Evolutionary conservation across 2,329 filamentous ascomycete species (phyloP).

Genomic region (Aureobasidium vineae): DNA sequence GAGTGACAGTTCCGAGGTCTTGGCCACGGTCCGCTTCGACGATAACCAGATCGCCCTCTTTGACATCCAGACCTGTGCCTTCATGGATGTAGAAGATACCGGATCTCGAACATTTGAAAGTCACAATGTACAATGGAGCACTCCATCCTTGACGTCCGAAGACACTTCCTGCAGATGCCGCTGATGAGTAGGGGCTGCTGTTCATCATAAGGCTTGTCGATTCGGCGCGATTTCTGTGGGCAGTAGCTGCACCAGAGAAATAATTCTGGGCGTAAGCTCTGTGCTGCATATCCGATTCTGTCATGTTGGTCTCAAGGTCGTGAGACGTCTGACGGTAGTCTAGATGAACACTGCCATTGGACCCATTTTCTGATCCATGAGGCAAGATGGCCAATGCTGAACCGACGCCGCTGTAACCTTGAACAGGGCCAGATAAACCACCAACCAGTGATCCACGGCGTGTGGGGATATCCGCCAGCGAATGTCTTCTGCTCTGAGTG

Average conservation of each 20-base stretch:
- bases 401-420: background rate
- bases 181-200: slow-evolving; percentile 29
- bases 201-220: slow-evolving; percentile 32
- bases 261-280: slow-evolving; percentile 29
- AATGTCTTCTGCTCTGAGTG: slow-evolving; percentile 74
- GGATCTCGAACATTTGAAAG: slow-evolving; percentile 93
- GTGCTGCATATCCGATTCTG: slow-evolving; percentile 27
- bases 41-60: slow-evolving; percentile 90
- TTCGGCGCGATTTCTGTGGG: slow-evolving; percentile 28
- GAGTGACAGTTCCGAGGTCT: slow-evolving; percentile 88
- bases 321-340: slow-evolving; percentile 2
- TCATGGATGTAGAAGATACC: slow-evolving; percentile 98
- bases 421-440: background rate
- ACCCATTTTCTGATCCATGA: slow-evolving; percentile 1
- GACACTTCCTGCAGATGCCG: slow-evolving; percentile 27
- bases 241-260: slow-evolving; percentile 29
- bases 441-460: slow-evolving; percentile 39
- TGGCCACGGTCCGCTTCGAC: slow-evolving; percentile 96
- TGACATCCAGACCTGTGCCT: slow-evolving; percentile 86
- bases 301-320: slow-evolving; percentile 19
- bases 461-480: slow-evolving; percentile 58
- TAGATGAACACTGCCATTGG: slow-evolving; percentile 3
- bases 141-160: slow-evolving; percentile 52
- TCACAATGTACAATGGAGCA: slow-evolving; percentile 76
- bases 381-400: slow-evolving; percentile 3